Evolutionary conservation across 2,329 filamentous ascomycete species (phyloP), one percentile per base, ranked within the genome.

Genomic region (Sphaceloma murrayae): DNA sequence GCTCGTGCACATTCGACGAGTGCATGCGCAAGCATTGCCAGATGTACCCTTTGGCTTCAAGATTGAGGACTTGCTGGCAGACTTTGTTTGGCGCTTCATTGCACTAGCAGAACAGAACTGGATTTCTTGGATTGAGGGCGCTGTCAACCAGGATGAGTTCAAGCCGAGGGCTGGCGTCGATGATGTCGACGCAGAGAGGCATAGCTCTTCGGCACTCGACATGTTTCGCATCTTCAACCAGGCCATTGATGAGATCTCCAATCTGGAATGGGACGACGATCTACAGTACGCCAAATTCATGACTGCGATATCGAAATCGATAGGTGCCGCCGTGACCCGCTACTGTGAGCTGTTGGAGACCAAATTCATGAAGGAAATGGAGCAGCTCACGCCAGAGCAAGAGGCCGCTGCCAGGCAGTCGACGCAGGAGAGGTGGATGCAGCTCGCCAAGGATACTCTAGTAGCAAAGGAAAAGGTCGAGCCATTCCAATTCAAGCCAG

Each of bases 1-100:
- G 56, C 69, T 98, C 46, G 80, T 89, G 14, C 82, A 84, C 52
- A 85, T 95, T 49, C 81, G 91, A 21, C 73, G 75, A 24, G 85
- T 94, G 18, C 88, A 95, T 60, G 72, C 74, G 5, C 75, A 84
- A 50, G 80, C 78, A 16, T 71, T 95, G 13, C 85, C 85, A 0
- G 72, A 60, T 6, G 69, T 77, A 48, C 75, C 78, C 1, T 98
- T 96, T 60, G 80, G 80, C 3, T 95, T 96, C 60, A 79, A 87
- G 52, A 75, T 98, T 32, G 91, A 98, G 62, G 77, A 80, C 31
- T 68, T 94, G 11, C 71, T 98, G 13, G 83, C 88, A 49, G 82
- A 85, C 26, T 98, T 96, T 61, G 91, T 96, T 4, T 96, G 88
- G 88, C 79, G 86, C 47, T 98, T 88, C 88, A 85, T 98, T 50